A percentile compares a stretch with the other conserved stretches of the same genome.
These are phyloP conservation scores for Oryza punctata DNA, from an alignment of 176 grass and related monocot species.

Conservation along the genomic window DNA sequence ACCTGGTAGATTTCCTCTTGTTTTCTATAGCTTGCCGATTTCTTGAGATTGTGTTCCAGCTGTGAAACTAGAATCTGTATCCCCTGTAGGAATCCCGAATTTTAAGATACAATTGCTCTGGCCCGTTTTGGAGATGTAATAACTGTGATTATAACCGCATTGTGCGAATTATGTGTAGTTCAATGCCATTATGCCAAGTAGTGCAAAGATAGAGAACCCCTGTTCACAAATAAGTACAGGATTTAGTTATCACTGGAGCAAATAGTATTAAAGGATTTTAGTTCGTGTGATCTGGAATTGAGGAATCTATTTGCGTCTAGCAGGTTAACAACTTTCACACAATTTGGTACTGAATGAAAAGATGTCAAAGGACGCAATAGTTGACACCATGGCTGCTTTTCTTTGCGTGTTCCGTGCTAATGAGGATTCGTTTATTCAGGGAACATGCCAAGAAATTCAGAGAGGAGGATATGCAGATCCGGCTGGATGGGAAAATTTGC, in stretches of 20 bases:
- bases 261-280: neutral
- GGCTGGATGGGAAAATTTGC: constrained; percentile 87
- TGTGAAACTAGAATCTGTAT: neutral
- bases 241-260: neutral
- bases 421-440: constrained; percentile 36
- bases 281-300: neutral
- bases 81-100: neutral
- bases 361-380: neutral
- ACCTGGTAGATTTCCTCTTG: neutral
- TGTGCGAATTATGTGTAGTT: neutral
- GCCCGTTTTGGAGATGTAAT: neutral
- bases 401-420: neutral
- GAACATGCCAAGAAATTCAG: constrained; percentile 89
- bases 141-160: neutral
- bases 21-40: neutral
- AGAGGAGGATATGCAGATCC: constrained; percentile 77
- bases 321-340: neutral
- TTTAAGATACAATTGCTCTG: neutral
- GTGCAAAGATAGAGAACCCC: neutral
- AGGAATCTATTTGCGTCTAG: neutral
- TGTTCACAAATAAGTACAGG: neutral
- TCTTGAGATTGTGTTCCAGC: neutral
- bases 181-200: neutral
- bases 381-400: neutral
- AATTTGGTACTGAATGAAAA: neutral